Percentiles rank a stretch among this genome's conserved stretches.
phyloP scores from a whole-genome alignment of 495 filamentous ascomycete genomes.

The Penicillium manginii region DNA sequence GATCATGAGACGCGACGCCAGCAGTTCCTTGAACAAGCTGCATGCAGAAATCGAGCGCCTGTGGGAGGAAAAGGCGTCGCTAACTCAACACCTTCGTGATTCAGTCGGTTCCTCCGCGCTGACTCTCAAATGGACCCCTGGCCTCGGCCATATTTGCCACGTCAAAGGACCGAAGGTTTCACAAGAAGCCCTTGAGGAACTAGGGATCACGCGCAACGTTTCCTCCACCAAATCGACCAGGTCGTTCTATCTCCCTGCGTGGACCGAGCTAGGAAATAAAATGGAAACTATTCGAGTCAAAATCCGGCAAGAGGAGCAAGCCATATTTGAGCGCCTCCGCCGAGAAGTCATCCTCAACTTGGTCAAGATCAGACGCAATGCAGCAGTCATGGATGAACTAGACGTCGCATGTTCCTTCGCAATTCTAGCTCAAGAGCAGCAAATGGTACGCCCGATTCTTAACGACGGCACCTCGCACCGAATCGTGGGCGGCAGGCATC shows the following conservation, averaged over 20 bases:
- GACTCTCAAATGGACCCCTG: conserved; percentile 81
- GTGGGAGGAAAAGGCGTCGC: conserved; percentile 55
- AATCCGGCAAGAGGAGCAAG: conserved; percentile 79
- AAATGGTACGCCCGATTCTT: conserved; percentile 72
- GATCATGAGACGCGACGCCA: conserved; percentile 83
- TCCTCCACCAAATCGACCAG: conserved; percentile 81
- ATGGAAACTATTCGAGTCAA: conserved; percentile 74
- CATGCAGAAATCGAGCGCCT: conserved; percentile 67
- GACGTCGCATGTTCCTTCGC: conserved; percentile 89
- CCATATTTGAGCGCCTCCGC: conserved; percentile 71
- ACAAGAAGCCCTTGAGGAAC: conserved; percentile 43
- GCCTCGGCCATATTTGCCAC: conserved; percentile 86
- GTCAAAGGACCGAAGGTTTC: conserved; percentile 78
- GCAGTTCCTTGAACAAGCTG: conserved; percentile 60
- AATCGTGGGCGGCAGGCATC: conserved; percentile 83
- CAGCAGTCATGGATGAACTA: conserved; percentile 85
- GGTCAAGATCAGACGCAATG: conserved; percentile 83
- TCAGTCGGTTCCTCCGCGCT: conserved; percentile 61
- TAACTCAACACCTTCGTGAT: conserved; percentile 64
- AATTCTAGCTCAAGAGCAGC: conserved; percentile 70
- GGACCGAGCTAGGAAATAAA: conserved; percentile 75
- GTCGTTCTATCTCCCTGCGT: conserved; percentile 80
- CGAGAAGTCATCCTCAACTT: conserved; percentile 76
- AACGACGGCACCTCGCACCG: conserved; percentile 60
- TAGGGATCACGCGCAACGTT: conserved; percentile 61